Conservation (phyloP, 208 protist species). For the Phytomonas francai region DNA sequence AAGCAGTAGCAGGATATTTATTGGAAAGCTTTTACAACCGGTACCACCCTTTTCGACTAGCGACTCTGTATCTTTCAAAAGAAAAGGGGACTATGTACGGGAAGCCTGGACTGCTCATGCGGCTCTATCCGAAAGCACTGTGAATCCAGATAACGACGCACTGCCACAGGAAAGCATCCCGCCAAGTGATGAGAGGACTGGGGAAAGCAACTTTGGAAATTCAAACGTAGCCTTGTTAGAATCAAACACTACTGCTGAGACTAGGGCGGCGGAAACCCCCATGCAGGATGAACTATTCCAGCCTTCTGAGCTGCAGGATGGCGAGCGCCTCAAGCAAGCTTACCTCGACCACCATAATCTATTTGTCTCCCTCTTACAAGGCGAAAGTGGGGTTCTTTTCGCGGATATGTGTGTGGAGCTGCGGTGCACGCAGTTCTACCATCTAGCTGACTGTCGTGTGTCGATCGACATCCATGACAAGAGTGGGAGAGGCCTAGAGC, state of each 20-base stretch:
- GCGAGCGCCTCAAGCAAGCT: slow-evolving; percentile 21
- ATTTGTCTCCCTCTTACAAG: slow-evolving; percentile 22
- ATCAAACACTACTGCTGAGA: too few relatives aligned
- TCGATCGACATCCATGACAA: slow-evolving; percentile 26
- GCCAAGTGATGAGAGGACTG: too few relatives aligned
- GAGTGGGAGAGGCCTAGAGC: slow-evolving; percentile 14
- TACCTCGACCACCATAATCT: slow-evolving; percentile 27
- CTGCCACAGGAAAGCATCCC: too few relatives aligned
- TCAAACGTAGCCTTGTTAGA: too few relatives aligned
- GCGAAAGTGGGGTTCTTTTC: slow-evolving; percentile 33
- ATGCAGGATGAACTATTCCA: slow-evolving; percentile 14
- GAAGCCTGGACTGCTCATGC: slow-evolving; percentile 19
- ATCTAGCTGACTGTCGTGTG: slow-evolving; percentile 38
- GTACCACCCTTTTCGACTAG: slow-evolving; percentile 44
- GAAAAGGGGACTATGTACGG: too few relatives aligned
- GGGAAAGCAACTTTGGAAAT: too few relatives aligned
- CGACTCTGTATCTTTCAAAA: too few relatives aligned
- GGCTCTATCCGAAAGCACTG: slow-evolving; percentile 10
- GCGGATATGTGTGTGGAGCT: slow-evolving; percentile 38
- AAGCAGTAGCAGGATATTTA: slow-evolving; percentile 37
- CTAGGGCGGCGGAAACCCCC: too few relatives aligned
- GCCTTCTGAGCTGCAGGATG: slow-evolving; percentile 10
- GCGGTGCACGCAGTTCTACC: slow-evolving; percentile 36
- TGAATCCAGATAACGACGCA: too few relatives aligned
- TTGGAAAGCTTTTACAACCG: slow-evolving; percentile 63